Conservation (phyloP, 1,284 basidiomycete genomes). For the Cutaneotrichosporon sp. region DNA sequence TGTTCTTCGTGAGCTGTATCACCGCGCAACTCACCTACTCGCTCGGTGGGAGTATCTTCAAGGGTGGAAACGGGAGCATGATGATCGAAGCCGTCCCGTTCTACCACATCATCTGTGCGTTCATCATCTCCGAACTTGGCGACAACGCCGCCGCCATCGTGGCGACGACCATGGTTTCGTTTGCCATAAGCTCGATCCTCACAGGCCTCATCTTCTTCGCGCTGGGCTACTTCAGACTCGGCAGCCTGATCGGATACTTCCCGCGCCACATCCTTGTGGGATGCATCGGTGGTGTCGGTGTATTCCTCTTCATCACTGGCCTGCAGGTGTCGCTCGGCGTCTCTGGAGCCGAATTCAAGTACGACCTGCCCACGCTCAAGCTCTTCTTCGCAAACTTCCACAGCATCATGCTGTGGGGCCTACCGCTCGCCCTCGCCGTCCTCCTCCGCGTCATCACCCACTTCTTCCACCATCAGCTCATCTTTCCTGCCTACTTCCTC, state of each 20-base stretch:
- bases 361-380: constrained; percentile 62
- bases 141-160: constrained; percentile 70
- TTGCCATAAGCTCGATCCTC: constrained; percentile 82
- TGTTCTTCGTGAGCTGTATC: constrained; percentile 86
- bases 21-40: constrained; percentile 84
- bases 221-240: constrained; percentile 80
- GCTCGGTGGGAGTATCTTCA: constrained; percentile 81
- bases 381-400: constrained; percentile 63
- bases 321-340: constrained; percentile 81
- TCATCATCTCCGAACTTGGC: constrained; percentile 72
- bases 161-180: constrained; percentile 87
- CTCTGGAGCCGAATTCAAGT: constrained; percentile 74
- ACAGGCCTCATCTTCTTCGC: constrained; percentile 88
- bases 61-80: constrained; percentile 88
- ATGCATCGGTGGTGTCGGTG: constrained; percentile 93
- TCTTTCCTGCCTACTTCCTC: constrained; percentile 90
- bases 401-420: constrained; percentile 69
- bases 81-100: constrained; percentile 99
- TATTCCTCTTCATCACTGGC: constrained; percentile 85
- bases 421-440: constrained; percentile 75
- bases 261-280: constrained; percentile 93
- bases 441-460: constrained; percentile 77
- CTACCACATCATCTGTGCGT: constrained; percentile 84
- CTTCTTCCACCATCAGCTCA: constrained; percentile 78
- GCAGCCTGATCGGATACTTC: constrained; percentile 89